Evolutionary conservation across 306 rosid species (phyloP).

Genomic region (Ormosia emarginata): DNA sequence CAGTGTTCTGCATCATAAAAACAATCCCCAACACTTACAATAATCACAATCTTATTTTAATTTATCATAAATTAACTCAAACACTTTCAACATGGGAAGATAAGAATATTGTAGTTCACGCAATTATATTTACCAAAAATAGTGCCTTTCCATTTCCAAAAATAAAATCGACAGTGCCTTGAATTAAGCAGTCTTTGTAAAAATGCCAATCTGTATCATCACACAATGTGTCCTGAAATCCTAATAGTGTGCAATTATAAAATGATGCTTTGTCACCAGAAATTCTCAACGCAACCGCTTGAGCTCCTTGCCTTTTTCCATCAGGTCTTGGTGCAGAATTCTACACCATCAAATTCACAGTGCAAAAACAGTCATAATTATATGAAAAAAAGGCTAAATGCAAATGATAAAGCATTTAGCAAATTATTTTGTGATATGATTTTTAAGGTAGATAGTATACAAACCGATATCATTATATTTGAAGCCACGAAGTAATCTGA

Average conservation of each 20-base stretch:
- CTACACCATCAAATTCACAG: background rate
- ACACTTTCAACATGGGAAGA: background rate
- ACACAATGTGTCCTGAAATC: constrained; percentile 20
- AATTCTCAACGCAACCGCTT: constrained; percentile 17
- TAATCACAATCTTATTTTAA: too few relatives aligned
- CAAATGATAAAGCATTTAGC: background rate
- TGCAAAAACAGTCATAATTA: too few relatives aligned
- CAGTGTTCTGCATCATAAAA: constrained; percentile 42
- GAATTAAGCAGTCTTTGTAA: constrained; percentile 7
- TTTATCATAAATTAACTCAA: background rate
- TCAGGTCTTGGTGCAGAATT: constrained; percentile 17
- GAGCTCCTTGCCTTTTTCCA: background rate
- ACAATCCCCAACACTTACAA: background rate
- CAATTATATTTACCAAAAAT: constrained; percentile 13
- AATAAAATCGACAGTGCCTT: constrained; percentile 20
- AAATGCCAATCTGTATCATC: constrained; percentile 20
- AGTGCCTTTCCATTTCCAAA: constrained; percentile 25
- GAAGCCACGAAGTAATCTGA: background rate
- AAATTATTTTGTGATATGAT: too few relatives aligned
- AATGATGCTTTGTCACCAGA: constrained; percentile 29
- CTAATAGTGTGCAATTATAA: background rate
- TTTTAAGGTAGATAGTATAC: background rate
- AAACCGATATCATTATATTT: constrained; percentile 1
- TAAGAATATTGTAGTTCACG: background rate
- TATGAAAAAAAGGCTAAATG: too few relatives aligned